Evolutionary conservation across 225 moss, liverwort and hornwort species (phyloP).

Genomic region (Pseudoscleropodium purum): DNA sequence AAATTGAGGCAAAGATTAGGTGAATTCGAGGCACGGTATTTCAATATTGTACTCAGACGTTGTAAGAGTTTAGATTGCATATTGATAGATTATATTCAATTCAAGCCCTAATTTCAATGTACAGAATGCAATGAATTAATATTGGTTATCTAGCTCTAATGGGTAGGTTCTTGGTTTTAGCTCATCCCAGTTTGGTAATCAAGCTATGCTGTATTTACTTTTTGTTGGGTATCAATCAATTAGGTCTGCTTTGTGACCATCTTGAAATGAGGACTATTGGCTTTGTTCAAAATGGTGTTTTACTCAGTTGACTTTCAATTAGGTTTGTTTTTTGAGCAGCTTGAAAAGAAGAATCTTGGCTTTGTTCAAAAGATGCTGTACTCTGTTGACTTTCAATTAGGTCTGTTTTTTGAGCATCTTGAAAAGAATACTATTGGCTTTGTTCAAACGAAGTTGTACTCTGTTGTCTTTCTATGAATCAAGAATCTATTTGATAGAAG

Average conservation of each 20-base stretch:
- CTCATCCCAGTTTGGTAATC: background rate
- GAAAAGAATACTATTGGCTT: background rate
- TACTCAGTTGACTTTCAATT: background rate
- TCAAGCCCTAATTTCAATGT: background rate
- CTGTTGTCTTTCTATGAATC: background rate
- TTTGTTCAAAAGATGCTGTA: background rate
- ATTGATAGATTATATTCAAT: background rate
- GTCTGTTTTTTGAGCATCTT: background rate
- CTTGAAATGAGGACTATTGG: background rate
- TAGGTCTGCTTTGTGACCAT: background rate
- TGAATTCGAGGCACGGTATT: background rate
- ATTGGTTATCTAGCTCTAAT: background rate
- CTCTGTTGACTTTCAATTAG: background rate
- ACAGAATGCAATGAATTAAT: background rate
- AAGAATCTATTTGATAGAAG: background rate
- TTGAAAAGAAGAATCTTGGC: background rate
- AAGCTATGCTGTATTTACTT: background rate
- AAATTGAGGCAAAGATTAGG: background rate
- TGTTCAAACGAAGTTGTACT: background rate
- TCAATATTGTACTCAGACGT: background rate
- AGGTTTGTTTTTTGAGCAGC: background rate
- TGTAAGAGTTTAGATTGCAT: background rate
- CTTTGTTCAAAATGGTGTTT: background rate
- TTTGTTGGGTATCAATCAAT: background rate
- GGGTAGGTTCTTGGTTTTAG: background rate